phyloP scores from a whole-genome alignment of 1,284 basidiomycete species.

The Tremellales sp. region DNA sequence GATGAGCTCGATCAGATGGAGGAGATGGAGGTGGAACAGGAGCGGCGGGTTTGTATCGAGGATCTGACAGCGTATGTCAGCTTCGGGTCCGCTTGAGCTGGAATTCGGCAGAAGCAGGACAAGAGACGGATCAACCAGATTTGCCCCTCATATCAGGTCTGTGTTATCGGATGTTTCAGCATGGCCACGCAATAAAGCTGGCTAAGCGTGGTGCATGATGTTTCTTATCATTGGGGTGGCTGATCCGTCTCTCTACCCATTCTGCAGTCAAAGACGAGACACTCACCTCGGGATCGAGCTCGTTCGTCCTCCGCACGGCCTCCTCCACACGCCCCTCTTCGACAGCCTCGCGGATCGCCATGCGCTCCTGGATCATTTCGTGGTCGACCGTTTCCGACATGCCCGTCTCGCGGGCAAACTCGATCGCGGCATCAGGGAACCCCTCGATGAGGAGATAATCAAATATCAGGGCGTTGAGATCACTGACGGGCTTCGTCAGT shows the following conservation, averaged over 20 bases:
- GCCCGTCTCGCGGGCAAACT: slow-evolving; percentile 84
- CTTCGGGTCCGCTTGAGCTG: neutral
- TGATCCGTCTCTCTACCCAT: slow-evolving; percentile 2
- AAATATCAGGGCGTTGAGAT: slow-evolving; percentile 93
- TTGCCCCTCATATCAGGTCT: slow-evolving; percentile 52
- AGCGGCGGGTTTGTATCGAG: slow-evolving; percentile 81
- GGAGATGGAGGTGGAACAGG: slow-evolving; percentile 90
- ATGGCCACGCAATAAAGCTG: slow-evolving; percentile 50
- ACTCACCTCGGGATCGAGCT: slow-evolving; percentile 93
- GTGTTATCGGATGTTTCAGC: slow-evolving; percentile 48
- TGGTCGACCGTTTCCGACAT: slow-evolving; percentile 68
- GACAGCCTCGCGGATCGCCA: slow-evolving; percentile 88
- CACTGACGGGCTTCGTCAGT: slow-evolving; percentile 58
- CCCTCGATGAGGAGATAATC: slow-evolving; percentile 98
- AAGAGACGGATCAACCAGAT: slow-evolving; percentile 8
- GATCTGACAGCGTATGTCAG: slow-evolving; percentile 59
- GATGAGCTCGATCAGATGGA: slow-evolving; percentile 91
- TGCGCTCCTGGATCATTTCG: slow-evolving; percentile 85
- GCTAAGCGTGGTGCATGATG: slow-evolving; percentile 99
- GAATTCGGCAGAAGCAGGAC: neutral
- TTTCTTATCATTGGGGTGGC: slow-evolving; percentile 67
- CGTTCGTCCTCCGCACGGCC: slow-evolving; percentile 88
- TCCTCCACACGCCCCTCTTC: slow-evolving; percentile 92
- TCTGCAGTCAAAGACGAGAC: slow-evolving; percentile 14
- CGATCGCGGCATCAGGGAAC: slow-evolving; percentile 91